Conservation (phyloP, 176 grass and related monocot genomes). For the Oryza longistaminata region DNA sequence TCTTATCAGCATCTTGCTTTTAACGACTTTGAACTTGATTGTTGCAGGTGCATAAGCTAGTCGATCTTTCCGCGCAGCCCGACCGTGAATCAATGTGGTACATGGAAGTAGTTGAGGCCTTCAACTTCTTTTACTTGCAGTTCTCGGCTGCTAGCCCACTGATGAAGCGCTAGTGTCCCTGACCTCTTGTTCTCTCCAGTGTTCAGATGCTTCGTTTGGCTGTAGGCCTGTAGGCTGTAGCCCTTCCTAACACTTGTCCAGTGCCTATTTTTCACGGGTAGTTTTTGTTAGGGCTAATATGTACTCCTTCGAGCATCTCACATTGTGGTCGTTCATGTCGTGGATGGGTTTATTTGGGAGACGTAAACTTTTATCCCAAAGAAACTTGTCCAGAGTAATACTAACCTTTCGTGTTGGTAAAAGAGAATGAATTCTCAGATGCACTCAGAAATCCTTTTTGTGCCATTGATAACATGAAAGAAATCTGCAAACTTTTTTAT, state of each 20-base stretch:
- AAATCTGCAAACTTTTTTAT: neutral
- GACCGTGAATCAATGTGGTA: conserved; percentile 90
- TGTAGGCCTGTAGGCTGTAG: neutral
- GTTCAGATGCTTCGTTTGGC: neutral
- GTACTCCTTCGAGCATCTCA: neutral
- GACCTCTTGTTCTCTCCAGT: neutral
- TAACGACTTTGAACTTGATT: neutral
- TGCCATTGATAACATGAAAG: neutral
- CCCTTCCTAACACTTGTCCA: neutral
- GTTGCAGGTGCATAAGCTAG: conserved; percentile 84
- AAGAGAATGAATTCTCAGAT: neutral
- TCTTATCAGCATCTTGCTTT: neutral
- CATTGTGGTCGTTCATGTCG: neutral
- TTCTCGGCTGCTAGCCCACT: neutral
- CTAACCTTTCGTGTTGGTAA: neutral
- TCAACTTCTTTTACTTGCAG: conserved; percentile 63
- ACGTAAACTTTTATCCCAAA: neutral
- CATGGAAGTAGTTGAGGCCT: conserved; percentile 76
- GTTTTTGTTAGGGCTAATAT: neutral
- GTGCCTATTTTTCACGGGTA: neutral
- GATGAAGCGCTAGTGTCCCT: neutral
- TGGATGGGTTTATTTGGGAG: neutral
- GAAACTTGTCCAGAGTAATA: neutral
- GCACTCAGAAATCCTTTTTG: neutral
- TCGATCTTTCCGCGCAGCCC: conserved; percentile 65